Evolutionary conservation across 2,329 filamentous ascomycete species (phyloP).

Genomic region (Penicillium sp.): DNA sequence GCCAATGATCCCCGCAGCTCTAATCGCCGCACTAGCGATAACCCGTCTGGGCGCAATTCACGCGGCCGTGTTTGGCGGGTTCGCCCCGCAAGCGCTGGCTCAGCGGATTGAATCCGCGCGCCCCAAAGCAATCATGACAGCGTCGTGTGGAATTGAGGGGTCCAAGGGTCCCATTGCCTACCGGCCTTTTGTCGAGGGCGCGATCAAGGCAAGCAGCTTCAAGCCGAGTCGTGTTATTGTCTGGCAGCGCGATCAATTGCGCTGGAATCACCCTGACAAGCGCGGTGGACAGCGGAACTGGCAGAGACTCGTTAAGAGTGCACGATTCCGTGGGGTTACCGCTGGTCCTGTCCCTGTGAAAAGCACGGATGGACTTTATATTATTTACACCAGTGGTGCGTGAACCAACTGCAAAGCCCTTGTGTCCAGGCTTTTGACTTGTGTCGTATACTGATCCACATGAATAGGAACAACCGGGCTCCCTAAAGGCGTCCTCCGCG

Average conservation of each 20-base stretch:
- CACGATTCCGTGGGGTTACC: slow-evolving; percentile 61
- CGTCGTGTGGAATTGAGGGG: slow-evolving; percentile 88
- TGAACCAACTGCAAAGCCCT: neutral
- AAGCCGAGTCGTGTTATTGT: slow-evolving; percentile 72
- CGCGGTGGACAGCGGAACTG: slow-evolving; percentile 70
- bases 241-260: slow-evolving; percentile 75
- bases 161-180: slow-evolving; percentile 76
- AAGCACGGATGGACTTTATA: slow-evolving; percentile 77
- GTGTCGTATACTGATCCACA: neutral
- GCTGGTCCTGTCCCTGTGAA: slow-evolving; percentile 73
- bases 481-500: slow-evolving; percentile 77
- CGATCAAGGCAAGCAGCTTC: slow-evolving; percentile 62
- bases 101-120: slow-evolving; percentile 82
- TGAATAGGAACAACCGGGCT: slow-evolving; percentile 66
- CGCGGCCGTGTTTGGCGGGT: slow-evolving; percentile 89
- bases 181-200: slow-evolving; percentile 69
- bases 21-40: slow-evolving; percentile 81
- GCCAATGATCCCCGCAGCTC: slow-evolving; percentile 89
- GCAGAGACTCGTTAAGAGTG: slow-evolving; percentile 71
- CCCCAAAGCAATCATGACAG: slow-evolving; percentile 74
- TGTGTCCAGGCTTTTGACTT: neutral
- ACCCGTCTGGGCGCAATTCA: slow-evolving; percentile 82
- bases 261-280: slow-evolving; percentile 68
- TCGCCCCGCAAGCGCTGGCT: slow-evolving; percentile 73
- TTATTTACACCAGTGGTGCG: slow-evolving; percentile 74